A percentile compares a stretch with the other conserved stretches of the same genome.
Conservation (phyloP, 2,329 filamentous ascomycete species). For the Teratosphaeria pseudoeucalypti region DNA sequence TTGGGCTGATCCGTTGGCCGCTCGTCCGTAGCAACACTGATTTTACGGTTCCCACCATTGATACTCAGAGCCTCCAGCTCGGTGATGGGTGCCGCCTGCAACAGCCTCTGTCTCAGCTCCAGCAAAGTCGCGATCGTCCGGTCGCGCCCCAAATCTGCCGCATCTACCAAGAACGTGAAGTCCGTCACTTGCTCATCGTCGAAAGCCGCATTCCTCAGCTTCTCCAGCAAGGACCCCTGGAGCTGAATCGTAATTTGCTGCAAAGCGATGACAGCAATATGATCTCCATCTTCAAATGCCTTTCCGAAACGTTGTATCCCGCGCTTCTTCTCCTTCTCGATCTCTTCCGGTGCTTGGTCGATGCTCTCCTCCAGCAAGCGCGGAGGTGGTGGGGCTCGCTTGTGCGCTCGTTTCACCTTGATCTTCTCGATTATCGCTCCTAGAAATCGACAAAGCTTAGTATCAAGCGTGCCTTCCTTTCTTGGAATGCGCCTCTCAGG, state of each 20-base stretch:
- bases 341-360: slow-evolving; percentile 22
- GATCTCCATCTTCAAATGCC: slow-evolving; percentile 23
- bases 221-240: slow-evolving; percentile 20
- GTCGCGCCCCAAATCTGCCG: slow-evolving; percentile 20
- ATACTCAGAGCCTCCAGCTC: background rate
- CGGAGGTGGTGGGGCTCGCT: slow-evolving; percentile 21
- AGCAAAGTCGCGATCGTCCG: slow-evolving; percentile 21
- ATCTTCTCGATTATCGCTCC: slow-evolving; percentile 22
- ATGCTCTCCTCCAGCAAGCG: slow-evolving; percentile 23
- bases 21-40: background rate
- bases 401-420: slow-evolving; percentile 20
- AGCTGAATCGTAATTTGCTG: slow-evolving; percentile 23
- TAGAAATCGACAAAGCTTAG: background rate
- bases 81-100: slow-evolving; percentile 8
- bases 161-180: slow-evolving; percentile 21
- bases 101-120: slow-evolving; percentile 20
- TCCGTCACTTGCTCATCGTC: slow-evolving; percentile 21
- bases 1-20: background rate
- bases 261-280: slow-evolving; percentile 21
- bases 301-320: slow-evolving; percentile 21
- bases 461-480: background rate
- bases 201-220: slow-evolving; percentile 20
- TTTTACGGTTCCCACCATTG: background rate
- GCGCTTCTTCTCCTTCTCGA: slow-evolving; percentile 22
- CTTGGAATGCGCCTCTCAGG: background rate